A percentile compares a stretch with the other conserved stretches of the same genome.
Evolutionary conservation across 805 yeast species (phyloP).

Genomic region (Pichia sporocuriosa): DNA sequence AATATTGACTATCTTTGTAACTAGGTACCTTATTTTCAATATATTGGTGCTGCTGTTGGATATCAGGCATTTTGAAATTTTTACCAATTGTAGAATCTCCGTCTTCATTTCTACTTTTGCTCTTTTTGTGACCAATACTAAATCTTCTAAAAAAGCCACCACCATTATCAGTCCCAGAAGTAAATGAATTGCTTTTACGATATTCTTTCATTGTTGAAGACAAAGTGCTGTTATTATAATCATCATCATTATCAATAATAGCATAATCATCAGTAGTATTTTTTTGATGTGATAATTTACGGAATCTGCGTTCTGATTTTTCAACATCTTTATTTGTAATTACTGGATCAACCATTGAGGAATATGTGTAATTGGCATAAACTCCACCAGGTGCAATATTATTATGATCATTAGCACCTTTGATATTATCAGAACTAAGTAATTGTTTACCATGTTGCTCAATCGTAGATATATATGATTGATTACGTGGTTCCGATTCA

Average conservation of each 20-base stretch:
- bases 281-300: neutral
- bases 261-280: neutral
- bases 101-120: neutral
- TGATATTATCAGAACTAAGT: neutral
- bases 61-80: neutral
- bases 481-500: conserved; percentile 10
- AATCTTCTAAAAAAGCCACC: conserved; percentile 7
- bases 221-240: neutral
- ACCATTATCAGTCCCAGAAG: neutral
- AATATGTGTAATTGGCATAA: conserved; percentile 18
- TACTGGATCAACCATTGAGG: conserved; percentile 27
- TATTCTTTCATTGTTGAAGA: too few relatives aligned
- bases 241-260: neutral
- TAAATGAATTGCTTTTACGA: too few relatives aligned
- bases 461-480: conserved; percentile 5
- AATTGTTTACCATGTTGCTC: conserved; percentile 7
- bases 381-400: neutral
- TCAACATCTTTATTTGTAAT: conserved; percentile 16
- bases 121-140: conserved; percentile 4
- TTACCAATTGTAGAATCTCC: neutral
- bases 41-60: too few relatives aligned
- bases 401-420: neutral
- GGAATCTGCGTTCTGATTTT: conserved; percentile 5
- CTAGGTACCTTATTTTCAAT: too few relatives aligned
- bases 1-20: conserved; percentile 1